Evolutionary conservation across 2,329 filamentous ascomycete species (phyloP), one percentile per base, ranked within the genome.

Genomic region (Colletotrichum acutatum): DNA sequence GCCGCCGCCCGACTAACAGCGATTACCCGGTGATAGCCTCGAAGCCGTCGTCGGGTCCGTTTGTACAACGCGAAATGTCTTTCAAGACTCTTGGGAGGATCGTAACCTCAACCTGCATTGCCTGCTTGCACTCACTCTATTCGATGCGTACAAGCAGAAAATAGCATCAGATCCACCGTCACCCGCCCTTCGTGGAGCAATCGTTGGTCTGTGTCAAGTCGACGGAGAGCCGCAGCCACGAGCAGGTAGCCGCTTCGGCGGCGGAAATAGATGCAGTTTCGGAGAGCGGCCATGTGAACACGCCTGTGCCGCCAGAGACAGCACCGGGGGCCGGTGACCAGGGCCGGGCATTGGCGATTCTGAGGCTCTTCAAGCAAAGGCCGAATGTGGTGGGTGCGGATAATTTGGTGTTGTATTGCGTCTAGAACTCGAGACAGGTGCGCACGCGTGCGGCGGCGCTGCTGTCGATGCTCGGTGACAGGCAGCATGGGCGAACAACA

Each of bases 211-310:
- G 65, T 68, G 53, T 37, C 52, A 34, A 34, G 71, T 28, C 61
- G n/a, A 63, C 71, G 61, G 68, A 53, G 49, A 70, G 61, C 68
- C 71, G 71, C 71, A 74, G 67, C 26, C 53, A 30, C 53, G 56
- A 66, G 61, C 46, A 58, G 16, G 71, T 59, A 71, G 61, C 67
- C 57, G 60, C 60, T 26, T 34, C 24, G 61, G 54, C 49, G 42
- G 42, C 49, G 53, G 46, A n/a, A 62, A 34, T 37, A 64, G 69
- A 59, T 63, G 70, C 54, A 32, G 69, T 68, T 52, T 63, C 64
- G 63, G 69, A 52, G 11, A 58, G 54, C 19, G 37, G 19, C 42
- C 19, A 19, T 19, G 14, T 70, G 12, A 22, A 57, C 26, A 26
- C n/a, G 52, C 53, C 12, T 54, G 68, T 58, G 56, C 46, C 32